Evolutionary conservation across 2,329 filamentous ascomycete genomes (phyloP).

Genomic region (Plectosphaerella cucumerina): DNA sequence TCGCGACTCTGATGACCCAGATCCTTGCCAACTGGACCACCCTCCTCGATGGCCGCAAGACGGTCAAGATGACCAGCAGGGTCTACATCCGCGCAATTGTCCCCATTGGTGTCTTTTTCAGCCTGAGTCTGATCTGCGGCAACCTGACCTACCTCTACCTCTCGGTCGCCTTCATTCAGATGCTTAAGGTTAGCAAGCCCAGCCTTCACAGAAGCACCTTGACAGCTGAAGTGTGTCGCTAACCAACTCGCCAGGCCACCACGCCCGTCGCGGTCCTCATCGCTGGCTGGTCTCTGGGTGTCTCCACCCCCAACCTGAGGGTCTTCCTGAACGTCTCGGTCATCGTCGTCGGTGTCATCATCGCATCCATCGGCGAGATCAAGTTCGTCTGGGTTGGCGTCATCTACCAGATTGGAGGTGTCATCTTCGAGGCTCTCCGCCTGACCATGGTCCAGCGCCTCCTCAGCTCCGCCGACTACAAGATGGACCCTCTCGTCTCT

Average conservation of each 20-base stretch:
- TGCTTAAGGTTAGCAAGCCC: conserved; percentile 74
- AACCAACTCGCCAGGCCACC: conserved; percentile 60
- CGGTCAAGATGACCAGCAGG: conserved; percentile 93
- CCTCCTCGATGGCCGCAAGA: conserved; percentile 89
- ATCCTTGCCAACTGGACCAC: conserved; percentile 84
- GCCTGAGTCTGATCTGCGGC: conserved; percentile 90
- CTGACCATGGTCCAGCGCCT: conserved; percentile 82
- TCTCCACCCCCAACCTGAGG: conserved; percentile 78
- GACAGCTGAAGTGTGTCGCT: not conserved
- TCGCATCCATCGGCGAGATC: conserved; percentile 94
- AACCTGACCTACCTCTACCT: conserved; percentile 95
- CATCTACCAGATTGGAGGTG: conserved; percentile 72
- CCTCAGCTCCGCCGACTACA: conserved; percentile 78
- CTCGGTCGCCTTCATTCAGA: conserved; percentile 96
- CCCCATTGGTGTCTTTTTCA: conserved; percentile 94
- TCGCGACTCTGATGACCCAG: conserved; percentile 93
- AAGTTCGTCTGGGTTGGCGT: conserved; percentile 81
- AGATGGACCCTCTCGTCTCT: conserved; percentile 87
- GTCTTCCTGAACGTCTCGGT: conserved; percentile 89
- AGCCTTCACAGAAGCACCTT: not conserved
- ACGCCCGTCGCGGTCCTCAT: conserved; percentile 91
- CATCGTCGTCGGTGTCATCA: conserved; percentile 91
- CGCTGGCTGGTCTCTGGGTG: conserved; percentile 81
- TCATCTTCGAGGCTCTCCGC: conserved; percentile 77
- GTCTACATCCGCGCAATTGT: conserved; percentile 92